Conservation (phyloP, 2,329 filamentous ascomycete species). For the Endocalyx cinctus region DNA sequence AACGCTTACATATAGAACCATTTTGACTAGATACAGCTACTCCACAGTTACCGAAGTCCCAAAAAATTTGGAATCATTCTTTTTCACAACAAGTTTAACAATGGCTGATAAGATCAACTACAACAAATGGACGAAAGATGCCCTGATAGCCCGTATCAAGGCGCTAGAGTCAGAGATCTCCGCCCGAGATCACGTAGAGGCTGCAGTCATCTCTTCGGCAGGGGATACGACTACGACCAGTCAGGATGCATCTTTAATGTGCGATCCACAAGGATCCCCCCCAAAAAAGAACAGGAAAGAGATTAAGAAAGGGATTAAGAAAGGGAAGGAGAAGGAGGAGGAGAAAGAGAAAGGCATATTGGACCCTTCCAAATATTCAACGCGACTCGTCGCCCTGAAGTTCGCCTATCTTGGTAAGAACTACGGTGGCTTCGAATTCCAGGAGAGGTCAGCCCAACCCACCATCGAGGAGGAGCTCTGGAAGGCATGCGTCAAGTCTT, state of each 20-base stretch:
- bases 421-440: slow-evolving; percentile 92
- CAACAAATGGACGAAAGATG: slow-evolving; percentile 62
- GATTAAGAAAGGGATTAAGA: slow-evolving; percentile 35
- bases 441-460: slow-evolving; percentile 65
- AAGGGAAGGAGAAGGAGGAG: slow-evolving; percentile 34
- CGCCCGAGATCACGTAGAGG: slow-evolving; percentile 5
- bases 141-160: slow-evolving; percentile 63
- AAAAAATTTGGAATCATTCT: too few relatives aligned
- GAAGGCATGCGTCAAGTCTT: slow-evolving; percentile 79
- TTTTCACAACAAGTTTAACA: slow-evolving; percentile 8
- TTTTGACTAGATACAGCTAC: too few relatives aligned
- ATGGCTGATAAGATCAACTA: slow-evolving; percentile 43
- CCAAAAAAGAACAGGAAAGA: slow-evolving; percentile 31
- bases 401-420: slow-evolving; percentile 87
- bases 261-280: slow-evolving; percentile 1
- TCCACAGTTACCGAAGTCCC: slow-evolving; percentile 9
- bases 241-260: background rate
- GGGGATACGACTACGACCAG: slow-evolving; percentile 1
- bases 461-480: slow-evolving; percentile 92
- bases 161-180: slow-evolving; percentile 57
- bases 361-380: slow-evolving; percentile 76
- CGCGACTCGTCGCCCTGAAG: slow-evolving; percentile 83
- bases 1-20: too few relatives aligned
- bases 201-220: background rate
- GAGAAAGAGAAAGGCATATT: slow-evolving; percentile 50